phyloP scores from a whole-genome alignment of 1,284 basidiomycete species.

The Mycosarcoma mackinlayi region DNA sequence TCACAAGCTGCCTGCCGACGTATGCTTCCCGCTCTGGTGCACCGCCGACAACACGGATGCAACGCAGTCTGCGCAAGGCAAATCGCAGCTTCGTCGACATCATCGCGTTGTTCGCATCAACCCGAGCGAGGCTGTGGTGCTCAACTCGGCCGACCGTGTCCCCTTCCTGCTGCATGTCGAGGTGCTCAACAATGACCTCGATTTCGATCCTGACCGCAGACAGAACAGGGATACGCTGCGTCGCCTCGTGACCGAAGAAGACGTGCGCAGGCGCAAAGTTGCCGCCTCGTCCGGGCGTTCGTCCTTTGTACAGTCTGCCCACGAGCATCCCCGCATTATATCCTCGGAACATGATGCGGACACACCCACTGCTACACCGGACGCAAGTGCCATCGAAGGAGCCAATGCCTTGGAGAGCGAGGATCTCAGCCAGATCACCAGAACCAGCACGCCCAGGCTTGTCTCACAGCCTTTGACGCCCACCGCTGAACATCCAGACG shows the following conservation, averaged over 20 bases:
- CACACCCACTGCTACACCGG: slow-evolving; percentile 10
- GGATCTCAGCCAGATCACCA: slow-evolving; percentile 1
- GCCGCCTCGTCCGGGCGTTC: slow-evolving; percentile 23
- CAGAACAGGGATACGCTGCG: slow-evolving; percentile 84
- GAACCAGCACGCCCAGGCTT: slow-evolving; percentile 23
- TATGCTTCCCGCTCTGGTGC: slow-evolving; percentile 99
- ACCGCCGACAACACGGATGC: slow-evolving; percentile 57
- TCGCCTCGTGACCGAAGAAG: slow-evolving; percentile 82
- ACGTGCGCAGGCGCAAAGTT: slow-evolving; percentile 68
- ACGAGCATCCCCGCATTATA: slow-evolving; percentile 9
- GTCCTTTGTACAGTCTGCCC: slow-evolving; percentile 26
- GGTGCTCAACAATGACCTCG: slow-evolving; percentile 87
- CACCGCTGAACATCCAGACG: slow-evolving; percentile 10
- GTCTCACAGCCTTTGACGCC: slow-evolving; percentile 33
- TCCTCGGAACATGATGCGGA: slow-evolving; percentile 13
- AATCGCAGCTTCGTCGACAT: slow-evolving; percentile 72
- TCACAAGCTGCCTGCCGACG: slow-evolving; percentile 86
- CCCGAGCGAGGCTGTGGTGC: slow-evolving; percentile 95
- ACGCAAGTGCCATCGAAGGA: slow-evolving; percentile 1
- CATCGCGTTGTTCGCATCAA: slow-evolving; percentile 97
- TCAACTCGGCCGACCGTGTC: slow-evolving; percentile 96
- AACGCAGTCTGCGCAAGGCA: background rate
- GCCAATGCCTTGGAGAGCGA: background rate
- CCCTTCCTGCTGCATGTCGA: slow-evolving; percentile 95
- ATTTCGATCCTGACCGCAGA: slow-evolving; percentile 87